phyloP scores from a whole-genome alignment of 1,139 yeast genomes.

The Kluyveromyces marxianus region DNA sequence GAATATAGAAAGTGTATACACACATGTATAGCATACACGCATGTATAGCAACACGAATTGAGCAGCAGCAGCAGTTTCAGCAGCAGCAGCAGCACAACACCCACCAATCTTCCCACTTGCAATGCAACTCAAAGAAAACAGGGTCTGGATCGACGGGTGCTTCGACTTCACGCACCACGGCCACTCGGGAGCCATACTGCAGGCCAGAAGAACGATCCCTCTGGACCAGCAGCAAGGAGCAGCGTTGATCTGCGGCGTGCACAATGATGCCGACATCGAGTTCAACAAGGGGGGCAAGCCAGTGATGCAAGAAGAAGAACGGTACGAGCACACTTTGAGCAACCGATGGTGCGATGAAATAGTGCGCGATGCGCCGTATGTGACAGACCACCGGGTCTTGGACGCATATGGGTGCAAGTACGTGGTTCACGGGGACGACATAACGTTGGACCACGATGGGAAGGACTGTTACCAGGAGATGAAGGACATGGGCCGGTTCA shows the following conservation, averaged over 20 bases:
- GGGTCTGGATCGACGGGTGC: conserved; percentile 94
- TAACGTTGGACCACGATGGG: conserved; percentile 92
- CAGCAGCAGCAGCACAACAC: no score
- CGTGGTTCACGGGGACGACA: conserved; percentile 97
- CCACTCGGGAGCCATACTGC: conserved; percentile 94
- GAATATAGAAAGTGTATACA: no score
- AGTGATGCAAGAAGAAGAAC: conserved; percentile 77
- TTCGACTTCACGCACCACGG: conserved; percentile 97
- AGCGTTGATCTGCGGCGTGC: conserved; percentile 76
- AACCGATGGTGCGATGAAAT: conserved; percentile 83
- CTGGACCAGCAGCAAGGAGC: conserved; percentile 2
- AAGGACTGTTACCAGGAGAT: conserved; percentile 83
- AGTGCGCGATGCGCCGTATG: conserved; percentile 82
- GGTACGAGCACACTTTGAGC: conserved; percentile 76
- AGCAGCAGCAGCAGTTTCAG: no score
- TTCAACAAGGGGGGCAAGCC: conserved; percentile 79
- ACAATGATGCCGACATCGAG: conserved; percentile 79
- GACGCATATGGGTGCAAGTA: conserved; percentile 66
- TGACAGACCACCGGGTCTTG: conserved; percentile 82
- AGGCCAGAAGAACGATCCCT: conserved; percentile 46
- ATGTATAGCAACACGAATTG: no score
- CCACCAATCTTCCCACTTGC: no score
- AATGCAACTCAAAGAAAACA: conserved; percentile 9
- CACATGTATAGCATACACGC: no score
- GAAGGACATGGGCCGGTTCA: conserved; percentile 78